These are phyloP conservation scores for Pichia exigua DNA, from an alignment of 805 yeast species.

Conservation along the genomic window DNA sequence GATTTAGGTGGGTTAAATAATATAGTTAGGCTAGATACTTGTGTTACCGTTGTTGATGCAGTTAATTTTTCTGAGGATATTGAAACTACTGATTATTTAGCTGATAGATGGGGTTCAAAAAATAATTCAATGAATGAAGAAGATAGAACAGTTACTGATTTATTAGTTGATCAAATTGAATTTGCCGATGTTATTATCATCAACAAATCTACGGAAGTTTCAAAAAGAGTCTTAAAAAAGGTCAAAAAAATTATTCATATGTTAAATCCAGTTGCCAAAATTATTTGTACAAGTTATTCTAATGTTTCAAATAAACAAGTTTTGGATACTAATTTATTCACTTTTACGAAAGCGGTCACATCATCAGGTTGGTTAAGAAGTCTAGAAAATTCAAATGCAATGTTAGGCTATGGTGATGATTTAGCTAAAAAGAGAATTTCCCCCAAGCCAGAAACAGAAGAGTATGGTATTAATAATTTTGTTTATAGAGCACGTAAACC, in stretches of 20 bases:
- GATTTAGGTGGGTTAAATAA: slow-evolving; percentile 35
- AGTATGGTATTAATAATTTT: slow-evolving; percentile 38
- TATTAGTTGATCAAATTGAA: slow-evolving; percentile 40
- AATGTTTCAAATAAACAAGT: slow-evolving; percentile 31
- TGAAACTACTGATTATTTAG: slow-evolving; percentile 36
- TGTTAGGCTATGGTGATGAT: slow-evolving; percentile 28
- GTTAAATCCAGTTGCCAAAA: slow-evolving; percentile 37
- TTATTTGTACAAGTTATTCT: slow-evolving; percentile 30
- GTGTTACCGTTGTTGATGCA: slow-evolving; percentile 41
- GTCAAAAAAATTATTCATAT: slow-evolving; percentile 29
- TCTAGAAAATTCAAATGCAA: slow-evolving; percentile 31
- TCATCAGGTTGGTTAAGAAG: slow-evolving; percentile 41
- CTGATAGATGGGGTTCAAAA: slow-evolving; percentile 30
- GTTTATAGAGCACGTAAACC: slow-evolving; percentile 35
- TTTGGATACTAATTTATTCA: slow-evolving; percentile 31
- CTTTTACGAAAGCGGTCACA: slow-evolving; percentile 35
- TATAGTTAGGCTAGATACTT: slow-evolving; percentile 34
- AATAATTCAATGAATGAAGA: slow-evolving; percentile 33
- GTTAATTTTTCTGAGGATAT: slow-evolving; percentile 34
- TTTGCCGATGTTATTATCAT: slow-evolving; percentile 38
- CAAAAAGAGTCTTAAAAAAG: slow-evolving; percentile 21
- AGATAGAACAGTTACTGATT: slow-evolving; percentile 39
- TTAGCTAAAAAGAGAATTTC: slow-evolving; percentile 19
- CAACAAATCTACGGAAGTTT: slow-evolving; percentile 30
- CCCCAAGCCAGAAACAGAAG: slow-evolving; percentile 40